These are phyloP conservation scores for Fusarium sp. DNA, from an alignment of 2,329 filamentous ascomycete species.

Conservation along the genomic window DNA sequence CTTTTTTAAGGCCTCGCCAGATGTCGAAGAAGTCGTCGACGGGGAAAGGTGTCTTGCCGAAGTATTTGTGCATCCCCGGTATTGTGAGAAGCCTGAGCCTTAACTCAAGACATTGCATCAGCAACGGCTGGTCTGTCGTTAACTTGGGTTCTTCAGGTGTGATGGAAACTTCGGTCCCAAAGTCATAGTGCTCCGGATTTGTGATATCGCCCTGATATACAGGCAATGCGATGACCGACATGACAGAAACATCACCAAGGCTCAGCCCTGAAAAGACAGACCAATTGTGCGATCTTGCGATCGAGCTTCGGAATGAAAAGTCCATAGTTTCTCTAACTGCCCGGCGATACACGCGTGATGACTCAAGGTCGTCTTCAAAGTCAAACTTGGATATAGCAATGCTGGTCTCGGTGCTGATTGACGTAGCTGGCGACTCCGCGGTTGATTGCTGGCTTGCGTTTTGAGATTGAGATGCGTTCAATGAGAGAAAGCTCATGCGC, in stretches of 20 bases:
- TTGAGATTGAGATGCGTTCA: neutral
- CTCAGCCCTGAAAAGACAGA: neutral
- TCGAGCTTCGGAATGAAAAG: neutral
- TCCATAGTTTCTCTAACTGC: neutral
- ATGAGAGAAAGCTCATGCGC: neutral
- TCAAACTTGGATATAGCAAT: neutral
- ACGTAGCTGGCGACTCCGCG: accelerated
- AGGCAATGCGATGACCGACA: neutral
- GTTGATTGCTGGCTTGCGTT: accelerated
- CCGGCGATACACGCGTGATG: neutral
- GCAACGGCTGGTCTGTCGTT: neutral
- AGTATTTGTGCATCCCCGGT: neutral
- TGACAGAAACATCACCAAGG: accelerated
- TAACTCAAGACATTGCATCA: neutral
- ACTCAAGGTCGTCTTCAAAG: neutral
- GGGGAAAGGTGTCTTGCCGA: accelerated
- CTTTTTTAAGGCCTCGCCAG: neutral
- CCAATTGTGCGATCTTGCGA: neutral
- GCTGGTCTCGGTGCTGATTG: accelerated
- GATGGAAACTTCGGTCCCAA: neutral
- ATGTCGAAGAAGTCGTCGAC: neutral
- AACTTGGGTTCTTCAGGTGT: too few species aligned
- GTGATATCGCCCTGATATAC: neutral
- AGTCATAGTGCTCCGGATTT: neutral
- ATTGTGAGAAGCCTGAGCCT: neutral